These are phyloP conservation scores for Testicularia cyperi DNA, from an alignment of 1,284 basidiomycete genomes.

Conservation along the genomic window DNA sequence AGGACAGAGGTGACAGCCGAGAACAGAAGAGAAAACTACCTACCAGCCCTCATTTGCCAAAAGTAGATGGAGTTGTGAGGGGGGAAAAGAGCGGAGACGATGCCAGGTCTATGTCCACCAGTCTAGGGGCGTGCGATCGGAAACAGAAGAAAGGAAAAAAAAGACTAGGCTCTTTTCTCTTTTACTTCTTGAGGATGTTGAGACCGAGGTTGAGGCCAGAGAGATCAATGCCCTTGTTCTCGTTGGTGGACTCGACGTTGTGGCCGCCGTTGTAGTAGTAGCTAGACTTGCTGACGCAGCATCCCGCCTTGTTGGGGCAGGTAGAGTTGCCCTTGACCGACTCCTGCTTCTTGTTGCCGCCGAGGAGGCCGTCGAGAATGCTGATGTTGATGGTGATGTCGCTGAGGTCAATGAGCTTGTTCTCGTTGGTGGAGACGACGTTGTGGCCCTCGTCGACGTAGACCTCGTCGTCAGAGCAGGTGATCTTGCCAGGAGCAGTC, in stretches of 20 bases:
- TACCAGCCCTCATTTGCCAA: too few relatives aligned
- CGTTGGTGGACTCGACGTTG: constrained; percentile 22
- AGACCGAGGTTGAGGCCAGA: constrained; percentile 26
- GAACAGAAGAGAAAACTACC: too few relatives aligned
- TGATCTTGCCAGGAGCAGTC: background rate
- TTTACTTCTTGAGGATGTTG: constrained; percentile 24
- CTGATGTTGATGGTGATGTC: constrained; percentile 22
- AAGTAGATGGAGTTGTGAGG: too few relatives aligned
- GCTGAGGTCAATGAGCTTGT: constrained; percentile 31
- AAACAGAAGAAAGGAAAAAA: too few relatives aligned
- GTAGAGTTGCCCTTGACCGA: constrained; percentile 13
- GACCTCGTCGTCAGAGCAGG: constrained; percentile 12
- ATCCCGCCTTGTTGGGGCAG: constrained; percentile 17
- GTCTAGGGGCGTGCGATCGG: too few relatives aligned
- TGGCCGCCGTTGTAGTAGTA: constrained; percentile 41
- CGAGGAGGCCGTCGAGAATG: constrained; percentile 16
- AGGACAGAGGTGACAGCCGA: too few relatives aligned
- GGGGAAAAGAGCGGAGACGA: too few relatives aligned
- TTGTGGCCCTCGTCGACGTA: constrained; percentile 42
- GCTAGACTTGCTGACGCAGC: constrained; percentile 26
- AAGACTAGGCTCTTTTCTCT: too few relatives aligned
- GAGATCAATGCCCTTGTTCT: constrained; percentile 32
- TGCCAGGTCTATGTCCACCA: too few relatives aligned
- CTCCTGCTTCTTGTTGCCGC: constrained; percentile 12
- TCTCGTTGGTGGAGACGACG: constrained; percentile 26